Percentiles rank a stretch among this genome's conserved stretches.
phyloP scores from a whole-genome alignment of 78 protist species.

The Dictyostelium firmibasis region DNA sequence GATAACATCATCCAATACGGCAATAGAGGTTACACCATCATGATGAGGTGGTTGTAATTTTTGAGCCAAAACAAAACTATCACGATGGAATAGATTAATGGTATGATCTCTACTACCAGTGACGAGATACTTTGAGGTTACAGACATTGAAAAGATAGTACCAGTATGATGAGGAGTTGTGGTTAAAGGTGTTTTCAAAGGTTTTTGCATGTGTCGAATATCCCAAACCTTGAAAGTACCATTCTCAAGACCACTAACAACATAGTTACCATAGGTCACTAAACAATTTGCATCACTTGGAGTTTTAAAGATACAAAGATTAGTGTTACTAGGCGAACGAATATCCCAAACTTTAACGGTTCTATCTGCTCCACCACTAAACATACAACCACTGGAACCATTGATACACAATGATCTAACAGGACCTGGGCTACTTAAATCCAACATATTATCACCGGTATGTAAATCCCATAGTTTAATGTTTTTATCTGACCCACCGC shows the following conservation, averaged over 20 bases:
- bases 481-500: slow-evolving; percentile 51
- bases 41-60: slow-evolving; percentile 55
- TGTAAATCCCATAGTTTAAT: slow-evolving; percentile 67
- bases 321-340: background rate
- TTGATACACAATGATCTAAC: slow-evolving; percentile 24
- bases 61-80: slow-evolving; percentile 48
- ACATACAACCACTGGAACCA: slow-evolving; percentile 18
- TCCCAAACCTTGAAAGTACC: slow-evolving; percentile 64
- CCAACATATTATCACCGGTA: slow-evolving; percentile 54
- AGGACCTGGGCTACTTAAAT: slow-evolving; percentile 35
- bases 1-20: slow-evolving; percentile 26
- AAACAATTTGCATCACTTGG: slow-evolving; percentile 18
- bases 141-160: slow-evolving; percentile 19
- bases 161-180: background rate
- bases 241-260: slow-evolving; percentile 53
- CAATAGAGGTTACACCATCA: slow-evolving; percentile 57
- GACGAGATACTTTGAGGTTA: slow-evolving; percentile 27
- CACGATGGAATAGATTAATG: slow-evolving; percentile 38
- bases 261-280: slow-evolving; percentile 21
- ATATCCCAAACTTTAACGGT: slow-evolving; percentile 32
- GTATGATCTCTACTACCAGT: slow-evolving; percentile 64
- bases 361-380: slow-evolving; percentile 65
- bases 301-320: background rate
- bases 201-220: slow-evolving; percentile 2
- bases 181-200: slow-evolving; percentile 42